Evolutionary conservation across 345 rosid species (phyloP), one percentile per base, ranked within the genome.

Genomic region (Fremontodendron californicum): DNA sequence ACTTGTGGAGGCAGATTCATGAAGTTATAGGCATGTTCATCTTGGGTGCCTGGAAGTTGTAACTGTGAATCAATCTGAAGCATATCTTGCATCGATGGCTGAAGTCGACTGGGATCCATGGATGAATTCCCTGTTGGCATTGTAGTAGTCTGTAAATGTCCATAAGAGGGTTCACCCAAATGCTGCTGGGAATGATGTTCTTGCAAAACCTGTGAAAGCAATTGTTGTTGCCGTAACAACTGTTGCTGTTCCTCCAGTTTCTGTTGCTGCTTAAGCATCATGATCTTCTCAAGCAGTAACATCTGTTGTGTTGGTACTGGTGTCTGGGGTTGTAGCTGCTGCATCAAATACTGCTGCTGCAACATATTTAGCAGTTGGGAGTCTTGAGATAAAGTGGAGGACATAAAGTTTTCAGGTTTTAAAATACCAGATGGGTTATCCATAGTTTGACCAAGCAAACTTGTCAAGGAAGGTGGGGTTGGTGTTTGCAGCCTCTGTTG

Each of bases 241-340:
- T 90, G 94, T 79, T 91, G 94, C 78, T 94, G 95, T 85, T 91
- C 91, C 84, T 94, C 91, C 75, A 89, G 97, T 75, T 90, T 85
- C 83, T 88, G 95, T 77, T 91, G 95, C 79, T 93, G 94, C 84
- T 90, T 87, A 76, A 93, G 87, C 81, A 90, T 79, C 65, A 93
- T 77, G 74, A 90, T 80, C 75, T 90, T 90, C 80, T 95, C 97
- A 73, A 94, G 75, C 58, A 90, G 60, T 19, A 86, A 84, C 66
- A 91, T 86, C 87, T 92, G 97, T 79, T 88, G 97, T 3, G 96
- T 72, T 73, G 91, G 84, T 72, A 82, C 82, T 62, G 92, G 81
- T 61, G 89, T 67, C 85, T 89, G 97, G 40, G 98, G 80, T 72
- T 86, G 97, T 79, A 90, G 75, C 82, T 74, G 73, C 39, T 88